These are phyloP conservation scores for Nicotiana noctiflora DNA, from an alignment of 257 asterid species.

Conservation along the genomic window DNA sequence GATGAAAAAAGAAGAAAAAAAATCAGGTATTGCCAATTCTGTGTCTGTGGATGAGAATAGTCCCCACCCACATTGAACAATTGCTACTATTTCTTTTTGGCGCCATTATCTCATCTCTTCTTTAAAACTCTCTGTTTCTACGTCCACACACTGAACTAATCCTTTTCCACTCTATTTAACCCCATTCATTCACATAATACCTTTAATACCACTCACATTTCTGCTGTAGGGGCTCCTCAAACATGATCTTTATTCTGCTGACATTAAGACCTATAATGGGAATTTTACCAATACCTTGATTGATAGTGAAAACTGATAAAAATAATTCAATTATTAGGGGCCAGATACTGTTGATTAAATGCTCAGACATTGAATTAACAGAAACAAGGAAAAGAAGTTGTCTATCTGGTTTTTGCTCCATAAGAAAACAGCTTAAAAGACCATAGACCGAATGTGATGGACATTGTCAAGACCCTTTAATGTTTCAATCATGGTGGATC, in stretches of 20 bases:
- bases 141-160: not conserved
- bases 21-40: not conserved
- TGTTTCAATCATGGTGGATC: slow-evolving; percentile 18
- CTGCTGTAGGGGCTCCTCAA: not conserved
- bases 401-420: not conserved
- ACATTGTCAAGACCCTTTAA: slow-evolving; percentile 2
- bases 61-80: not conserved
- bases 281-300: slow-evolving; percentile 14
- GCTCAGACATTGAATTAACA: not conserved
- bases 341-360: not conserved
- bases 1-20: not conserved
- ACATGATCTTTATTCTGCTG: not conserved
- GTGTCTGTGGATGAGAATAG: not conserved
- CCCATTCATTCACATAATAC: not conserved
- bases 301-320: slow-evolving; percentile 9
- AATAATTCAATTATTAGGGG: slow-evolving; percentile 5
- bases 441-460: not conserved
- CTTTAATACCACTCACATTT: not conserved
- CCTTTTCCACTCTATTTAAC: not conserved
- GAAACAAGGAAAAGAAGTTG: slow-evolving; percentile 3
- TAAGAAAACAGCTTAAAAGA: not conserved
- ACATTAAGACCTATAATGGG: slow-evolving; percentile 15
- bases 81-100: not conserved
- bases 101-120: not conserved
- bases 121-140: not conserved